Base-by-base conservation (phyloP, 1,139 yeast species). In the Entelexis paramagnoliae region DNA sequence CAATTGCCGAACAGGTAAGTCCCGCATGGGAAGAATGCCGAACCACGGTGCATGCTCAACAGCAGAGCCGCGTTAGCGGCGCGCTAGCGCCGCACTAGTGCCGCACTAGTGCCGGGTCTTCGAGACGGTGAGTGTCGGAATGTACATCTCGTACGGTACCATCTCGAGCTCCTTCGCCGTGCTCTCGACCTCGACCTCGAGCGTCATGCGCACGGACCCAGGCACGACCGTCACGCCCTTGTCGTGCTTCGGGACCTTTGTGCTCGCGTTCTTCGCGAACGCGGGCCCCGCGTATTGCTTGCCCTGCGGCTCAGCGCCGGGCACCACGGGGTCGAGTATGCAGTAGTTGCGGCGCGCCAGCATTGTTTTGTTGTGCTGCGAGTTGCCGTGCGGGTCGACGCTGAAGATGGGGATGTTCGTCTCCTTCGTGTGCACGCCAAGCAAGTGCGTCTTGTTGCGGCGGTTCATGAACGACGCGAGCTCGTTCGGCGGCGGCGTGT, bases 401-500 rank as follows among this genome's bases (percentile, higher is more conserved):
- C 70, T 63, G 66, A 89, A 89, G 13, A 89, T 63, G 1, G 85
- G 84, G 24, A 88, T 78, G 66, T 84, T 76, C 60, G 87, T 95
- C 65, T 89, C 97, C 57, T 80, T 84, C 14, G 42, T 42, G 48
- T 72, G 66, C 39, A 63, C 64, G 30, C 51, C 55, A 19, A 64
- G 50, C 46, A 62, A 60, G 66, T 88, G 96, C 38, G 79, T 70
- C 51, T 76, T 77, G 46, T 86, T 76, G 62, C 95, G 74, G 60
- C 74, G 78, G 66, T 81, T 76, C 55, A 80, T 63, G 59, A 88
- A 72, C 11, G 72, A 70, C 0, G 95, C 94, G 83, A 89, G 83
- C 16, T 82, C 80, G 64, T 80, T 78, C 0, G 96, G 95, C 2
- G 97, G 97, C 13, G 98, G 96, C 0, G 93, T 81, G 66, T 89